Evolutionary conservation across 371 early-diverging fungal species (phyloP), one percentile per base, ranked within the genome.

Genomic region (Batrachochytrium dendrobatidis): DNA sequence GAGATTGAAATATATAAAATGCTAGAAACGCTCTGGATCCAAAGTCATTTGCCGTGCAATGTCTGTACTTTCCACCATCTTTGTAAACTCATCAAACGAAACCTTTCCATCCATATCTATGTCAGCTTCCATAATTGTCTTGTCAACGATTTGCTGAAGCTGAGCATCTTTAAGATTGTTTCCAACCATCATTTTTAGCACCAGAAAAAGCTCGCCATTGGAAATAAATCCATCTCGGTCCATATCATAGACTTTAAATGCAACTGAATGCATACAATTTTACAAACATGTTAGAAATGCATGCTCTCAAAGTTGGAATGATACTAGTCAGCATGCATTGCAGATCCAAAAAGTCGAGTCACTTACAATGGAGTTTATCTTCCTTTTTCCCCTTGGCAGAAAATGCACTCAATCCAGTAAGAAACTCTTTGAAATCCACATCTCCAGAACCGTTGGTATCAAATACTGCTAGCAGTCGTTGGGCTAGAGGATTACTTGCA

Each of bases 171-270:
- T 86, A 55, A 99, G 77, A 69, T 95, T 94, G 73, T 86, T 91
- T 8, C 97, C 96, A 22, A 93, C 94, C 95, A 96, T 95, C 92
- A 92, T 95, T 77, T 94, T 95, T 30, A 98, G 80, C 0, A 95
- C 97, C 33, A 92, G 68, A 71, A 92, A 97, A 29, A 98, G 77
- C 73, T 98, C 99, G 52, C 96, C 96, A 68, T 96, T 97, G 29
- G 94, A 93, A 63, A 97, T 95, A 65, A 73, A 95, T 12, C 98
- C 98, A 72, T 97, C 98, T 48, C 95, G 83, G 75, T 98, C 96
- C 84, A 95, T 94, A 67, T 98, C 99, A 72, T 97, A 98, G n/a
- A 98, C 91, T 64, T 90, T 92, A 80, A 98, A 98, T 0, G 95
- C 94, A 75, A 95, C 90, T 92, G 69, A 31, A 34, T 7, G n/a